A percentile compares a stretch with the other conserved stretches of the same genome.
These are phyloP conservation scores for Vitis labrusca DNA, from an alignment of 164 flowering plant genomes.

Conservation along the genomic window DNA sequence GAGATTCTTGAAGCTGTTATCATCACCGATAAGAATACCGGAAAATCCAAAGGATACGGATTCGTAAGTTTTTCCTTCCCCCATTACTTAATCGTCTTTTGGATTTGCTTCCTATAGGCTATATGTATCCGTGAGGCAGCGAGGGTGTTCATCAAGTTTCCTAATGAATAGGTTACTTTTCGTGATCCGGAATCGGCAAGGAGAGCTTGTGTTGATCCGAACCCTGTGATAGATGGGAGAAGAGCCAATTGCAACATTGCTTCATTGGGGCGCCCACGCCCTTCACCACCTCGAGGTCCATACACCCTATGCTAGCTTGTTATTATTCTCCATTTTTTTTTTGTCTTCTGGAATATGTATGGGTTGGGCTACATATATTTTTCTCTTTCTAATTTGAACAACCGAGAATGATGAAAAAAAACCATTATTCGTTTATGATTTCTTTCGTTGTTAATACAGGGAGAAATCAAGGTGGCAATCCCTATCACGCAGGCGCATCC, in stretches of 20 bases:
- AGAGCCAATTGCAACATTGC: slow-evolving; percentile 95
- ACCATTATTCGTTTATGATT: too few relatives aligned
- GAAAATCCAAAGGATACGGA: slow-evolving; percentile 92
- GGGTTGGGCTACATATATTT: too few relatives aligned
- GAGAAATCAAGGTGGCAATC: slow-evolving; percentile 45
- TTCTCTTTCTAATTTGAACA: too few relatives aligned
- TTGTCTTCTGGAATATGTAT: background rate
- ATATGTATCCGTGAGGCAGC: too few relatives aligned
- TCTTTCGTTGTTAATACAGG: slow-evolving; percentile 30
- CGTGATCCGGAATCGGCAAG: slow-evolving; percentile 90
- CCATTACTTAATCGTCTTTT: background rate
- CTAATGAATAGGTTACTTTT: slow-evolving; percentile 69
- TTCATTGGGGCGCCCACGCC: slow-evolving; percentile 78
- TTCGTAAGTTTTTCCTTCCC: slow-evolving; percentile 52
- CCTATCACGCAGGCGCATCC: slow-evolving; percentile 29
- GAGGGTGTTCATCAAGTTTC: too few relatives aligned
- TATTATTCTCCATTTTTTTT: background rate
- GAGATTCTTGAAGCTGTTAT: slow-evolving; percentile 95
- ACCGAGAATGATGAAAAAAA: background rate
- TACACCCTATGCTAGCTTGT: background rate
- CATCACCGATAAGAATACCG: slow-evolving; percentile 76
- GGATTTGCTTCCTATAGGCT: background rate
- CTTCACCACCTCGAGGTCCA: slow-evolving; percentile 83
- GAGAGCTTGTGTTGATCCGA: slow-evolving; percentile 74
- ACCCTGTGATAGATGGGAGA: slow-evolving; percentile 88